Evolutionary conservation across 2,329 filamentous ascomycete species (phyloP).

Genomic region (Xylogone sp.): DNA sequence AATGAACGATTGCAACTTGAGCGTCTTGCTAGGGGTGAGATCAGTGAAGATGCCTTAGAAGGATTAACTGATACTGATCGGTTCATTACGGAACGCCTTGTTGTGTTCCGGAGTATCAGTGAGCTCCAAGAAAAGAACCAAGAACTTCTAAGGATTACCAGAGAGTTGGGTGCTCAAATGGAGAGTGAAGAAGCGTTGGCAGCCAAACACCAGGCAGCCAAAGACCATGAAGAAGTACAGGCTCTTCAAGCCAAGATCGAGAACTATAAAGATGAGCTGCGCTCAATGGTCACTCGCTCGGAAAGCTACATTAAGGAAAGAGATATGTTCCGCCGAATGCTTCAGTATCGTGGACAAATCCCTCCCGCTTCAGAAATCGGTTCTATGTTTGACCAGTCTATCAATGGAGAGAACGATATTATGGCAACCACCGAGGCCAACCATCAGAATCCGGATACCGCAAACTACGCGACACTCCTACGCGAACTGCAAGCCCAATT

Average conservation of each 20-base stretch:
- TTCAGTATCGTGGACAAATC: conserved; percentile 68
- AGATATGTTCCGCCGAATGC: conserved; percentile 94
- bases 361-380: conserved; percentile 58
- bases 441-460: conserved; percentile 50
- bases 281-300: conserved; percentile 75
- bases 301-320: conserved; percentile 94
- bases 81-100: conserved; percentile 86
- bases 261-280: conserved; percentile 80
- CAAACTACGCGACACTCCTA: conserved; percentile 72
- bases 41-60: conserved; percentile 65
- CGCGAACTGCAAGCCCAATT: conserved; percentile 88
- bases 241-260: conserved; percentile 68
- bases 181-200: conserved; percentile 83
- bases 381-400: conserved; percentile 68
- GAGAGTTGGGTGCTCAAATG: conserved; percentile 82
- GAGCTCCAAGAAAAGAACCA: conserved; percentile 87
- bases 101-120: conserved; percentile 79
- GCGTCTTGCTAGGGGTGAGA: conserved; percentile 71
- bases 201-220: conserved; percentile 57
- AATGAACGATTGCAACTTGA: conserved; percentile 75
- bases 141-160: conserved; percentile 76
- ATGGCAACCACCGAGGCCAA: conserved; percentile 54
- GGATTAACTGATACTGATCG: conserved; percentile 81
- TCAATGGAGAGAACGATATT: conserved; percentile 54
- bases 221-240: conserved; percentile 70